Evolutionary conservation across 208 protist species (phyloP), one percentile per base, ranked within the genome.

Genomic region (Naegleria lovaniensis): DNA sequence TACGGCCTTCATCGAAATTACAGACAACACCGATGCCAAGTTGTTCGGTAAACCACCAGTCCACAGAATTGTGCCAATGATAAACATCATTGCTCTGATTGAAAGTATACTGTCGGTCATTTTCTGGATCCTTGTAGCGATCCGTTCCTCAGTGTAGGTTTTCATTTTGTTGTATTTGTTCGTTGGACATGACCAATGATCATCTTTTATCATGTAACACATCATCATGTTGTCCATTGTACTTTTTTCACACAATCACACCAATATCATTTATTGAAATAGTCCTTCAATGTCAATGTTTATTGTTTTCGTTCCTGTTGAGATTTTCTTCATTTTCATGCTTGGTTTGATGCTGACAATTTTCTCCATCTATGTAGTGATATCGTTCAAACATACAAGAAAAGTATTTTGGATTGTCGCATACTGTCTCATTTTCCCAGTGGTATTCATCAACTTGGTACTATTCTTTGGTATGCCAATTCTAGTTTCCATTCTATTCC

Each of bases 391-490:
- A 36, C 36, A 58, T 88, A 38, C n/a, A 36, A 25, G 41, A 15
- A 51, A 51, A 25, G 22, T 51, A 16, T 87, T 51, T 55, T 88
- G 84, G 84, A 33, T 88, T 25, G 19, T 88, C 6, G 84, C 84
- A 15, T 88, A 58, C 36, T 88, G 39, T 19, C 6, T 88, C 41
- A 38, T 52, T 13, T 58, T 88, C 13, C 84, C 84, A 25, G 55
- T 88, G 38, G 41, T 55, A 16, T 88, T 88, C 22, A 38, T 88
- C 36, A 58, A 58, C n/a, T 52, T 88, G 13, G 51, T 6, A 16
- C n/a, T 88, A 3, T 88, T 88, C n/a, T 88, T 88, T 58, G 84
- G 84, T 58, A 36, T 88, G 41, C 84, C 84, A 48, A 88, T 52
- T 13, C 41, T 88, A 6, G n/a, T 58, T 36, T 52, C 84, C 9